phyloP scores from a whole-genome alignment of 257 asterid genomes.

The Solanum neorickii region DNA sequence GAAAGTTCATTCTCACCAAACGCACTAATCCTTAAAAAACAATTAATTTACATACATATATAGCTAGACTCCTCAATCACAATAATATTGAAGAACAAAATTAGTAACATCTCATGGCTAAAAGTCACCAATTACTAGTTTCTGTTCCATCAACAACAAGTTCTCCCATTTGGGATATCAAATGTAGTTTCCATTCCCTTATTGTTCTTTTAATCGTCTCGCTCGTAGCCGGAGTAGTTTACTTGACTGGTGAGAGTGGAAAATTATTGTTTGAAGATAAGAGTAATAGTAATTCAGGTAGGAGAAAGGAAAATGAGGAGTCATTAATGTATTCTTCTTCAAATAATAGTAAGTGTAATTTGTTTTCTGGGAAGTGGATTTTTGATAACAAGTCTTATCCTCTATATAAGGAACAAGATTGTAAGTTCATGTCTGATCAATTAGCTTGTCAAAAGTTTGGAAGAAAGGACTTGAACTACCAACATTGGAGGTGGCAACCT shows the following conservation, averaged over 20 bases:
- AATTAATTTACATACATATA: not conserved
- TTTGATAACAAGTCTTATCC: constrained; percentile 42
- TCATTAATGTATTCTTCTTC: not conserved
- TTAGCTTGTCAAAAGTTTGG: constrained; percentile 57
- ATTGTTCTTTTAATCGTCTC: constrained; percentile 34
- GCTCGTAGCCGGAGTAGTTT: constrained; percentile 43
- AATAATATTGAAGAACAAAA: not conserved
- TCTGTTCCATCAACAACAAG: constrained; percentile 9
- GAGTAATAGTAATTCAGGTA: not conserved
- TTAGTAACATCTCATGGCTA: constrained; percentile 3
- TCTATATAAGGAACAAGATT: constrained; percentile 37
- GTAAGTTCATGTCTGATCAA: constrained; percentile 34
- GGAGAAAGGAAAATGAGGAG: not conserved
- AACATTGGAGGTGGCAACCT: constrained; percentile 75
- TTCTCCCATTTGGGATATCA: constrained; percentile 24
- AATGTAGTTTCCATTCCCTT: constrained; percentile 54
- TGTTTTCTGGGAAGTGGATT: constrained; percentile 58
- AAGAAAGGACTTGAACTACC: constrained; percentile 42
- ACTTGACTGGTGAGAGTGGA: constrained; percentile 49
- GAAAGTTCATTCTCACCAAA: constrained; percentile 21
- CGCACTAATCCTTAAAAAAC: not conserved
- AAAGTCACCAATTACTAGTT: constrained; percentile 10
- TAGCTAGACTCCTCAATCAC: not conserved
- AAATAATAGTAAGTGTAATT: constrained; percentile 10
- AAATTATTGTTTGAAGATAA: constrained; percentile 10